Percentiles rank a stretch among this genome's conserved stretches.
Conservation (phyloP, 2,329 filamentous ascomycete genomes). For the Lasiodiplodia sp. region DNA sequence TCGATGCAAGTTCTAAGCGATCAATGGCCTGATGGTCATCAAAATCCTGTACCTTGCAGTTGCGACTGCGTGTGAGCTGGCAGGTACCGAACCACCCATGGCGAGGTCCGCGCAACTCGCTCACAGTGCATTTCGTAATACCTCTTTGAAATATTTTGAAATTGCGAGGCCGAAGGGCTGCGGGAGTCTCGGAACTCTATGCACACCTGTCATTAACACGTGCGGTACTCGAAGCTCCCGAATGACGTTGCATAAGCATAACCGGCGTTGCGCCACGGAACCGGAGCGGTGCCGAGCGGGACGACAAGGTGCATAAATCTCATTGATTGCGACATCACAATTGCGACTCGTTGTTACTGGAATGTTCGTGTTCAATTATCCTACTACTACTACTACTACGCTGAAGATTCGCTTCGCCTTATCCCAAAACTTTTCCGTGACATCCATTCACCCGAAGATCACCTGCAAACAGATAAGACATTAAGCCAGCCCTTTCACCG, state of each 20-base stretch:
- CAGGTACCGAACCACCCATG: not conserved
- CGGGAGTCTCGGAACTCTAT: not conserved
- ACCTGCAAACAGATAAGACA: slow-evolving; percentile 13
- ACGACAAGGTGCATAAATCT: not conserved
- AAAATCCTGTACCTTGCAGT: not conserved
- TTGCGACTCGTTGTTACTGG: not conserved
- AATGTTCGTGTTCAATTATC: slow-evolving; percentile 13
- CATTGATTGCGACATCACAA: not conserved
- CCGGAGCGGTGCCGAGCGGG: not conserved
- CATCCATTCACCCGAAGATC: slow-evolving; percentile 4
- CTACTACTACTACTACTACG: slow-evolving; percentile 7
- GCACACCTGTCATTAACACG: not conserved
- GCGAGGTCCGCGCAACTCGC: too few relatives aligned
- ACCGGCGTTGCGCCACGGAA: not conserved
- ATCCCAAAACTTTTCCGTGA: slow-evolving; percentile 6
- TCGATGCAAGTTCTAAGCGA: not conserved
- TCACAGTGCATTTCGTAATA: too few relatives aligned
- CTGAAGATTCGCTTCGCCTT: not conserved
- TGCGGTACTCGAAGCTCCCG: too few relatives aligned
- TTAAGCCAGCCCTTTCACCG: slow-evolving; percentile 18
- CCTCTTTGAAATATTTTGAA: not conserved
- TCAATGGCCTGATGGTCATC: too few relatives aligned
- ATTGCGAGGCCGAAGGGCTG: not conserved
- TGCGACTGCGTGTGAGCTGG: not conserved
- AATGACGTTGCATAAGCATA: not conserved